Conservation (phyloP, 2,329 filamentous ascomycete species). For the Fusarium fracticaudum region DNA sequence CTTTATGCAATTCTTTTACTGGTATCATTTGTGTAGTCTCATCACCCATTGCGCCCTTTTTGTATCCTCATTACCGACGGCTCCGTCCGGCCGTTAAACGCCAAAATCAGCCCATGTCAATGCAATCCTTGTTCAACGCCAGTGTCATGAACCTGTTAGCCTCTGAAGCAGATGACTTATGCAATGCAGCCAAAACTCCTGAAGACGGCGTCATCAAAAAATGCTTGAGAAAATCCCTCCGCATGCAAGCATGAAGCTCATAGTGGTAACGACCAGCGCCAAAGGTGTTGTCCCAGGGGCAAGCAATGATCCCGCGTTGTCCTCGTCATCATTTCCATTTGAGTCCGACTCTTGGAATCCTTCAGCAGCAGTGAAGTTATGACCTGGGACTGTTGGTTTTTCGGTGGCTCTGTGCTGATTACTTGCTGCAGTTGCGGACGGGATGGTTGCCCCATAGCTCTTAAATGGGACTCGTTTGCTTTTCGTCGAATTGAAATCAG, state of each 20-base stretch:
- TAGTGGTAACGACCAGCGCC: slow-evolving; percentile 27
- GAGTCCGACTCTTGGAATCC: slow-evolving; percentile 43
- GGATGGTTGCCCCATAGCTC: slow-evolving; percentile 60
- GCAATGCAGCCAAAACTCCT: slow-evolving; percentile 4
- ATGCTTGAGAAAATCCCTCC: slow-evolving; percentile 29
- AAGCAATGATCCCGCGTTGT: slow-evolving; percentile 28
- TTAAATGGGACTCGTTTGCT: slow-evolving; percentile 61
- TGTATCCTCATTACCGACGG: slow-evolving; percentile 24
- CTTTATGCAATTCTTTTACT: slow-evolving; percentile 15
- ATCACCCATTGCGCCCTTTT: slow-evolving; percentile 27
- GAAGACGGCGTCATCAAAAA: slow-evolving; percentile 4
- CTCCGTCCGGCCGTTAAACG: slow-evolving; percentile 25
- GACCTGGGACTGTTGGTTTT: slow-evolving; percentile 27
- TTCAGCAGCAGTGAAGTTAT: slow-evolving; percentile 43
- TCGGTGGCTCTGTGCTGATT: slow-evolving; percentile 48
- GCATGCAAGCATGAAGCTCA: slow-evolving; percentile 38
- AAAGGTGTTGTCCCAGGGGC: slow-evolving; percentile 23
- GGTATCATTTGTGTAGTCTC: slow-evolving; percentile 29
- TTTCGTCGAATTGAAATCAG: slow-evolving; percentile 63
- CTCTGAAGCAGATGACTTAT: slow-evolving; percentile 3
- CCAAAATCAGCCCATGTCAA: slow-evolving; percentile 36
- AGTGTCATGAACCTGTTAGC: slow-evolving; percentile 18
- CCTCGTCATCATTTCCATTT: slow-evolving; percentile 3
- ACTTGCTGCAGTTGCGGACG: slow-evolving; percentile 57
- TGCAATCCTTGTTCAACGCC: slow-evolving; percentile 29